phyloP scores from a whole-genome alignment of 2,329 filamentous ascomycete species.

The Epichloe scottii region DNA sequence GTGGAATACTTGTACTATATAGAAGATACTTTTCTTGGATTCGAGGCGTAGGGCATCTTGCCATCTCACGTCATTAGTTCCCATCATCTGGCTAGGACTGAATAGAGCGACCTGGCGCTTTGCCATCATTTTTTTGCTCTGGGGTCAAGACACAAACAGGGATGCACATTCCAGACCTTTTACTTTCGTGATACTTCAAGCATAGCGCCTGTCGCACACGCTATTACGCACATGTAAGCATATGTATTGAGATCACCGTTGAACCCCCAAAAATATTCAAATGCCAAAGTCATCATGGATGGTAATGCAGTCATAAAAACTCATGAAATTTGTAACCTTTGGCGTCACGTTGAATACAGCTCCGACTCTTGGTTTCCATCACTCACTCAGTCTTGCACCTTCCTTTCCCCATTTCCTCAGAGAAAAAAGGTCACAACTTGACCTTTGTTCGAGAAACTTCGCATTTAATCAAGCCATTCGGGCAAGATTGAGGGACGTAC shows the following conservation, averaged over 20 bases:
- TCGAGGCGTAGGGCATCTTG: neutral
- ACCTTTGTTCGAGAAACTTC: slow-evolving; percentile 53
- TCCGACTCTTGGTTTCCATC: neutral
- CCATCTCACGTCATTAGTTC: neutral
- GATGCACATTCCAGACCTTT: neutral
- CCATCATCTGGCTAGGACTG: too few relatives aligned
- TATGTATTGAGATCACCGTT: neutral
- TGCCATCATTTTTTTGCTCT: too few relatives aligned
- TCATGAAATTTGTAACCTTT: neutral
- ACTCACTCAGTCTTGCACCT: neutral
- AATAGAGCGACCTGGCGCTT: too few relatives aligned
- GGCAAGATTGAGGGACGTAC: slow-evolving; percentile 82
- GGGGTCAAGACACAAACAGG: too few relatives aligned
- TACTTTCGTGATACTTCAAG: neutral
- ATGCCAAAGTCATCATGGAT: neutral
- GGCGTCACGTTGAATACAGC: neutral
- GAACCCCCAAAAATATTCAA: neutral
- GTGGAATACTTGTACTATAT: neutral
- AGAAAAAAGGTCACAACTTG: neutral
- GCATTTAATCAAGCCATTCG: slow-evolving; percentile 93
- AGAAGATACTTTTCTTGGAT: neutral
- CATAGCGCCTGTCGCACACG: neutral
- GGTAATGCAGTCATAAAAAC: neutral
- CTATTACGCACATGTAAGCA: neutral
- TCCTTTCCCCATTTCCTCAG: neutral